These are phyloP conservation scores for Microcyclospora tardicrescens DNA, from an alignment of 2,329 filamentous ascomycete genomes.

Conservation along the genomic window DNA sequence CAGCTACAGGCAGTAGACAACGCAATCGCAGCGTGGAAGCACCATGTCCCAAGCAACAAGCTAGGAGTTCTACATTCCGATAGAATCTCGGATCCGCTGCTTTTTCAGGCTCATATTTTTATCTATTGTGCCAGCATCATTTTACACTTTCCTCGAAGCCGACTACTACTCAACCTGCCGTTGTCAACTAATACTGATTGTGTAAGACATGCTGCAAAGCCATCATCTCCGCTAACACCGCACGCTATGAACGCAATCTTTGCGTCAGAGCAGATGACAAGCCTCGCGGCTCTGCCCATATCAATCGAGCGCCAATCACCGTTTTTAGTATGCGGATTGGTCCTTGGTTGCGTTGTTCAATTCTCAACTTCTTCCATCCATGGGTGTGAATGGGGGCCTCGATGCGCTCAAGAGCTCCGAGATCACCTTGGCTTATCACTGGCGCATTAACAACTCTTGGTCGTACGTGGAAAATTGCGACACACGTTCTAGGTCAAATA, in stretches of 20 bases:
- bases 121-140: slow-evolving; percentile 51
- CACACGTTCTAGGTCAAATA: slow-evolving; percentile 57
- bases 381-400: slow-evolving; percentile 23
- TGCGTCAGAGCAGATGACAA: slow-evolving; percentile 64
- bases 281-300: slow-evolving; percentile 60
- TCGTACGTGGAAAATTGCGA: slow-evolving; percentile 59
- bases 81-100: slow-evolving; percentile 70
- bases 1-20: slow-evolving; percentile 46
- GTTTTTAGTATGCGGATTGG: slow-evolving; percentile 71
- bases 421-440: slow-evolving; percentile 55
- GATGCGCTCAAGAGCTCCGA: slow-evolving; percentile 59
- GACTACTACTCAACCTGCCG: slow-evolving; percentile 50
- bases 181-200: slow-evolving; percentile 34
- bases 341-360: slow-evolving; percentile 67
- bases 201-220: slow-evolving; percentile 24
- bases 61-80: slow-evolving; percentile 54
- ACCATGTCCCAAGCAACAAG: slow-evolving; percentile 64
- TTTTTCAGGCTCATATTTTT: slow-evolving; percentile 85
- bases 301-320: slow-evolving; percentile 63
- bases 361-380: slow-evolving; percentile 60
- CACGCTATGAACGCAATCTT: slow-evolving; percentile 67
- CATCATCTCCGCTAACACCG: slow-evolving; percentile 37
- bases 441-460: slow-evolving; percentile 58
- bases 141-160: slow-evolving; percentile 66
- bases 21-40: slow-evolving; percentile 59